Percentiles rank a stretch among this genome's conserved stretches.
phyloP scores from a whole-genome alignment of 2,329 filamentous ascomycete species.

The Colletotrichum cuscutae region DNA sequence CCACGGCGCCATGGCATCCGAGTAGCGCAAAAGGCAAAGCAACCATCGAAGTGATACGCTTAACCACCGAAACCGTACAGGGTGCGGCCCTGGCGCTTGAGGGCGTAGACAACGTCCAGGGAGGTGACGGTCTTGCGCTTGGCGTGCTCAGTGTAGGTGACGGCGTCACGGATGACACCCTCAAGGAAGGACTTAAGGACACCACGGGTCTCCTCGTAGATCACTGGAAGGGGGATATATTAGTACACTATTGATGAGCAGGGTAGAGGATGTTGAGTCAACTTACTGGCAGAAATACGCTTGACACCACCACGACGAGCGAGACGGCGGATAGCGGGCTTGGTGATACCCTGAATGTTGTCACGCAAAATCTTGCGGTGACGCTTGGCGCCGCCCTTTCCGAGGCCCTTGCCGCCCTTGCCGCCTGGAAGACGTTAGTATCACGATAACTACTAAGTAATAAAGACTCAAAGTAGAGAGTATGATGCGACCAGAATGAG shows the following conservation, averaged over 20 bases:
- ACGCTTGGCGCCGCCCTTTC: constrained; percentile 98
- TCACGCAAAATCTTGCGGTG: constrained; percentile 99
- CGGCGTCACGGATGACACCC: constrained; percentile 79
- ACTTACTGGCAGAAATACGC: constrained; percentile 96
- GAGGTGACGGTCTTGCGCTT: constrained; percentile 84
- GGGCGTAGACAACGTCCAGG: constrained; percentile 74
- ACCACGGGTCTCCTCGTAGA: constrained; percentile 83
- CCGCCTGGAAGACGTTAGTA: constrained; percentile 67
- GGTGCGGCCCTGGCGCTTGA: constrained; percentile 78
- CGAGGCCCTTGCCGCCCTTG: constrained; percentile 97
- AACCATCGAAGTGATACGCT: constrained; percentile 42
- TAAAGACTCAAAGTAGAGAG: background rate
- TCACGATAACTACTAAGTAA: background rate
- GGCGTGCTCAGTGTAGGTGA: constrained; percentile 83
- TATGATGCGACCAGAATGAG: background rate
- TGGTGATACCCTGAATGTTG: constrained; percentile 99
- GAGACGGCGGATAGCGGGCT: constrained; percentile 98
- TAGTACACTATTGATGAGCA: constrained; percentile 15
- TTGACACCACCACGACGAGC: constrained; percentile 99
- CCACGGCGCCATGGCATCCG: constrained; percentile 16
- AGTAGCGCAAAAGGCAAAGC: background rate
- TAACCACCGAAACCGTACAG: constrained; percentile 93
- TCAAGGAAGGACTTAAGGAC: constrained; percentile 84
- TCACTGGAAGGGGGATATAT: constrained; percentile 58
- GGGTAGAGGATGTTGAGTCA: background rate